Conservation (phyloP, 805 yeast species). For the Komagataella pastoris region DNA sequence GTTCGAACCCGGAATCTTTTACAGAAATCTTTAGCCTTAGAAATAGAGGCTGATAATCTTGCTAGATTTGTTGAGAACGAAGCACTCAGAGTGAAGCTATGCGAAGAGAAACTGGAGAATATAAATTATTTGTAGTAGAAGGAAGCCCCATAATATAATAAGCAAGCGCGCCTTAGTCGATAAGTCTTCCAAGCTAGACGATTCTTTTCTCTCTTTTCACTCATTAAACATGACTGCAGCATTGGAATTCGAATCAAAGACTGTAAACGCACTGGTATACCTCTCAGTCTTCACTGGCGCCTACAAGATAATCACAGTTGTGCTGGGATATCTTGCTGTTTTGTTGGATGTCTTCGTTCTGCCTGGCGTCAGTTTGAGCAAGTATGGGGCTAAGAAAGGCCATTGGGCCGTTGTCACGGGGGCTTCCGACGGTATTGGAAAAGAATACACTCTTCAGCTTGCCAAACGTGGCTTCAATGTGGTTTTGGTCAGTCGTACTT, state of each 20-base stretch:
- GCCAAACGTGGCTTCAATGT: conserved; percentile 79
- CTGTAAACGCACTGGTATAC: conserved; percentile 13
- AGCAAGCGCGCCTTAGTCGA: not conserved
- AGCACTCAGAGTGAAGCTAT: conserved; percentile 20
- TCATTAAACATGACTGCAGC: not conserved
- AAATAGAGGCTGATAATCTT: conserved; percentile 14
- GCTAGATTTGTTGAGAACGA: conserved; percentile 9
- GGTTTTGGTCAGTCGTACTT: conserved; percentile 75
- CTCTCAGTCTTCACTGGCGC: conserved; percentile 47
- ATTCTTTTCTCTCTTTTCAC: not conserved
- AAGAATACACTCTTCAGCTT: conserved; percentile 77
- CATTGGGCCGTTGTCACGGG: conserved; percentile 96
- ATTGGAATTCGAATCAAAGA: not conserved
- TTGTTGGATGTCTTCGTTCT: conserved; percentile 50
- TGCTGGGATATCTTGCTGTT: conserved; percentile 37
- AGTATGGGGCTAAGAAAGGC: conserved; percentile 66
- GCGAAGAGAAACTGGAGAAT: conserved; percentile 36
- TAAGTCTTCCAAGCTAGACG: not conserved
- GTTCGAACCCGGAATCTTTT: not conserved
- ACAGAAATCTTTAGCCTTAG: conserved; percentile 10
- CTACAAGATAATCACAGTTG: conserved; percentile 35
- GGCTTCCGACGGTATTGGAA: conserved; percentile 95
- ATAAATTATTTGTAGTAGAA: conserved; percentile 22
- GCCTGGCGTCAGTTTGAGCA: conserved; percentile 40
- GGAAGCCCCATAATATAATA: not conserved